phyloP scores from a whole-genome alignment of 495 filamentous ascomycete species.

The Aspergillus olivimuriae region DNA sequence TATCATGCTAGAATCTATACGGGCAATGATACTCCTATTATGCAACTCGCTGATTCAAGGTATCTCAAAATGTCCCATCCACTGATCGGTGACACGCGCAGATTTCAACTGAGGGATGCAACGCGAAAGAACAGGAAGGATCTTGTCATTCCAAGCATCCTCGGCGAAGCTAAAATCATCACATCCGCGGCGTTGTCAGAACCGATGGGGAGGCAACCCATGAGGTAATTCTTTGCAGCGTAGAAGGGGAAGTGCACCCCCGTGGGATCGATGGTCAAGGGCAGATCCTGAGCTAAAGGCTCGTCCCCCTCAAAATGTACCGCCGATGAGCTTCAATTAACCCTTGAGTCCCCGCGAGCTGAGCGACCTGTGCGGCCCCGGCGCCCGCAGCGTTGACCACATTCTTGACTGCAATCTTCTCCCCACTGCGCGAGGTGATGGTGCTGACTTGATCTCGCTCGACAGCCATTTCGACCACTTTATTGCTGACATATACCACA shows the following conservation, averaged over 20 bases:
- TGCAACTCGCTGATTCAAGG: too few species aligned
- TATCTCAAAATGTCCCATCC: constrained; percentile 8
- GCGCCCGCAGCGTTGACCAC: constrained; percentile 4
- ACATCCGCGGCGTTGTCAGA: constrained; percentile 3
- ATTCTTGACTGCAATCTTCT: background rate
- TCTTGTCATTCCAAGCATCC: constrained; percentile 3
- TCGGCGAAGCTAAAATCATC: constrained; percentile 5
- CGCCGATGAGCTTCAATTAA: constrained; percentile 1
- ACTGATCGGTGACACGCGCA: constrained; percentile 2
- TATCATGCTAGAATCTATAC: too few species aligned
- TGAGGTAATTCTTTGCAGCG: constrained; percentile 1
- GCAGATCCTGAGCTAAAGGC: background rate
- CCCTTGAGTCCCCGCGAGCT: background rate
- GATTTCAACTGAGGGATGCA: background rate
- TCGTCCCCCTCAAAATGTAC: constrained; percentile 2
- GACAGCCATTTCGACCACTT: background rate
- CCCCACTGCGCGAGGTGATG: background rate
- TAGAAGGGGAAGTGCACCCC: constrained; percentile 3
- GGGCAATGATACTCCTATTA: too few species aligned
- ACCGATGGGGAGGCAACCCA: constrained; percentile 3
- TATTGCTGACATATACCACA: constrained; percentile 1
- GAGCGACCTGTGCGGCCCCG: background rate
- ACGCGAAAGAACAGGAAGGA: constrained; percentile 1
- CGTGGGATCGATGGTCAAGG: constrained; percentile 5
- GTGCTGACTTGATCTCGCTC: background rate